Base-by-base conservation (phyloP, 139 green algal genomes). In the Pycnococcus provasolii region DNA sequence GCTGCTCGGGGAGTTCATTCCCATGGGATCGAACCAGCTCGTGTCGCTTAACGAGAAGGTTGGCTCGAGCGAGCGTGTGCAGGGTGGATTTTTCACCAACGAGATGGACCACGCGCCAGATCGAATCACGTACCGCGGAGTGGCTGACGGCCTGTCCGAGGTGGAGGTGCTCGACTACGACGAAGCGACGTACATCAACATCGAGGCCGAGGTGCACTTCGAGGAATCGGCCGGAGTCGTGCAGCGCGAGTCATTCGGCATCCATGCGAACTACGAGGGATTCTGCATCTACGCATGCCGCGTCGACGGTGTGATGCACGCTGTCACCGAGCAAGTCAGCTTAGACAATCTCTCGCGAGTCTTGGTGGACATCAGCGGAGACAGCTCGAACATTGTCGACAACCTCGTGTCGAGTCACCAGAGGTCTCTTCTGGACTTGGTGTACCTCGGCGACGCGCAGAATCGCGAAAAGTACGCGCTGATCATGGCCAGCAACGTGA, bases 381-480 rank as follows among this genome's bases (percentile, higher is more conserved):
- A 71, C 64, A 53, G 41, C 8, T 66, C 45, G 9, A 44, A 50
- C 3, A 26, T 72, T 7, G 53, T 64, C 42, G 37, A 63, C 41
- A 64, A 54, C 53, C 39, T 72, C 7, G 8, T 64, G 43, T 55
- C 65, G 3, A 2, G 26, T 2, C 53, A 72, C 45, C 65, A 72
- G 53, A 42, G 43, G 2, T 43, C 37, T 11, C 11, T 72, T 46
- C 58, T 74, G 5, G 45, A 74, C 15, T 40, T 66, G 4, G 68
- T 59, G 13, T 67, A 68, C 67, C 9, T 61, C 42, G 54, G 54
- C 39, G 45, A 67, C 58, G 37, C 43, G 6, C 42, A 44, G 58
- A 11, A 66, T n/a, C 67, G 67, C 45, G 58, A 66, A 11, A 73
- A 73, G 67, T 73, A 60, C 43, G 60, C 59, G 43, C n/a, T 66